Conservation (phyloP, 202 grass and related monocot genomes). For the Musa balbisiana region DNA sequence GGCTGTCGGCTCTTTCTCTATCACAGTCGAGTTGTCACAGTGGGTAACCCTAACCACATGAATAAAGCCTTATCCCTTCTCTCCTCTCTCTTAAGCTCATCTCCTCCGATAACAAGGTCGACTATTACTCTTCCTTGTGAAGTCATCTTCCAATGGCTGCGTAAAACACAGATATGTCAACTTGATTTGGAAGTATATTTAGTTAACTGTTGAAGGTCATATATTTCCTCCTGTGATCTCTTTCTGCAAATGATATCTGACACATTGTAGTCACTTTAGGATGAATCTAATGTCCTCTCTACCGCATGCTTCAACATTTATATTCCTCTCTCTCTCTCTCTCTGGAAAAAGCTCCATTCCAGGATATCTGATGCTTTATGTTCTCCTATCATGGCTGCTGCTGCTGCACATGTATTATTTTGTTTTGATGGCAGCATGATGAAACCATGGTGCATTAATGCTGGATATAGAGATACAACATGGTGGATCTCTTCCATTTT, state of each 20-base stretch:
- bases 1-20: slow-evolving; percentile 12
- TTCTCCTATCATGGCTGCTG: too few relatives aligned
- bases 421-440: too few relatives aligned
- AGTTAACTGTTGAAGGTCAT: background rate
- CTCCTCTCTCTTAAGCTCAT: background rate
- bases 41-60: slow-evolving; percentile 10
- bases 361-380: too few relatives aligned
- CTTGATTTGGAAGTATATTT: too few relatives aligned
- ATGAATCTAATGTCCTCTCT: slow-evolving; percentile 1
- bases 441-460: too few relatives aligned
- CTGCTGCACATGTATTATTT: too few relatives aligned
- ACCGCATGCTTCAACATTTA: slow-evolving; percentile 7
- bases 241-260: slow-evolving; percentile 10
- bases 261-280: slow-evolving; percentile 2
- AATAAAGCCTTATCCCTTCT: background rate
- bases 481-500: too few relatives aligned
- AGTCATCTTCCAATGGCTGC: too few relatives aligned
- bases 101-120: background rate
- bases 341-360: background rate
- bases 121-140: too few relatives aligned
- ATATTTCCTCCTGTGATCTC: background rate
- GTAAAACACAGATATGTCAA: too few relatives aligned
- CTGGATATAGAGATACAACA: too few relatives aligned
- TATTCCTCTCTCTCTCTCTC: background rate
- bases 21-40: slow-evolving; percentile 6